These are phyloP conservation scores for Globisporangium splendens DNA, from an alignment of 352 stramenopile species.

Conservation along the genomic window DNA sequence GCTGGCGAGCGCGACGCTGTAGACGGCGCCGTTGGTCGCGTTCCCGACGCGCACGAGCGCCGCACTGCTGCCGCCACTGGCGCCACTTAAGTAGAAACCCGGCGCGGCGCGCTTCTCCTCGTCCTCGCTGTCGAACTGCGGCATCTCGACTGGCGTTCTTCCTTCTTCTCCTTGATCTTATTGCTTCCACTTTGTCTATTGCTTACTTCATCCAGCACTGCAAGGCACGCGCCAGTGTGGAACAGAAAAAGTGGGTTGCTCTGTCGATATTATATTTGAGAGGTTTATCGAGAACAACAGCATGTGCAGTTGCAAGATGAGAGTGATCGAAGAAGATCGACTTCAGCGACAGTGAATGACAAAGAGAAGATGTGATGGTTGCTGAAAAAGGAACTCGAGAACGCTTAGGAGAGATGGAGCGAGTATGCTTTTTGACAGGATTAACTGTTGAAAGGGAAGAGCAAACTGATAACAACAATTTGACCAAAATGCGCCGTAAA, in stretches of 20 bases:
- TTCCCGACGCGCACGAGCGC: slow-evolving; percentile 45
- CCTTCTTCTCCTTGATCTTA: neutral
- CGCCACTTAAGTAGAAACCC: too few species aligned
- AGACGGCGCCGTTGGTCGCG: slow-evolving; percentile 34
- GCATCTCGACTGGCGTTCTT: slow-evolving; percentile 13
- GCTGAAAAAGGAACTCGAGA: too few species aligned
- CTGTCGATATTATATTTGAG: slow-evolving; percentile 1
- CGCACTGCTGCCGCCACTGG: neutral
- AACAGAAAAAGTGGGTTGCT: slow-evolving; percentile 1
- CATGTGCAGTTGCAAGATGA: neutral
- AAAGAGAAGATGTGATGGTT: too few species aligned
- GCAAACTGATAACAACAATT: too few species aligned
- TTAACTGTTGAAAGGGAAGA: too few species aligned
- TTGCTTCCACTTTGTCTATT: neutral
- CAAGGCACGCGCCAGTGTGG: neutral
- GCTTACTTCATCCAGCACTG: neutral
- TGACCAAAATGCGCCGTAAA: too few species aligned
- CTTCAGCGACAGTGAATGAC: too few species aligned
- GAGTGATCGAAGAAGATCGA: neutral
- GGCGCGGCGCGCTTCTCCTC: slow-evolving; percentile 13
- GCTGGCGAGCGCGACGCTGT: slow-evolving; percentile 33
- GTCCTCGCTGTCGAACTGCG: slow-evolving; percentile 19
- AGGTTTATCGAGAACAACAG: slow-evolving; percentile 3
- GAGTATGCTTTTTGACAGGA: too few species aligned
- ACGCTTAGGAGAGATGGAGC: too few species aligned